Evolutionary conservation across 2,329 filamentous ascomycete species (phyloP).

Genomic region (Botrytis porri): DNA sequence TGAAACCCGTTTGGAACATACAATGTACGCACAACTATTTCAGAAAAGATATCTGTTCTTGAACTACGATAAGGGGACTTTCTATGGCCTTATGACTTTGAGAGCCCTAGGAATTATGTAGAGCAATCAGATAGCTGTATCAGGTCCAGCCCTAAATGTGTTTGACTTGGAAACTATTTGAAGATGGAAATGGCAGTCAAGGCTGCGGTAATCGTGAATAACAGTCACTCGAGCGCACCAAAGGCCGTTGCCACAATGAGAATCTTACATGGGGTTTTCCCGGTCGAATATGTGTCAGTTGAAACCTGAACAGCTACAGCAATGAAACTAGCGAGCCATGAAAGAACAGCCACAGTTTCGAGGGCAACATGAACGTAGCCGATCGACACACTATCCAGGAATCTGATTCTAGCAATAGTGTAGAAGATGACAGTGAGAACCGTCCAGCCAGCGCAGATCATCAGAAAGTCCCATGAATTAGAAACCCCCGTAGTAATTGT

Average conservation of each 20-base stretch:
- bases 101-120: neutral
- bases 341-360: neutral
- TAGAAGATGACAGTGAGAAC: neutral
- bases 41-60: neutral
- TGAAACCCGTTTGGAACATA: neutral
- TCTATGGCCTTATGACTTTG: rapidly evolving
- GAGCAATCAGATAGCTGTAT: neutral
- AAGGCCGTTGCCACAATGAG: neutral
- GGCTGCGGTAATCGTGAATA: neutral
- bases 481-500: neutral
- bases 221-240: neutral
- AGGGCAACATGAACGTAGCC: neutral
- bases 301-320: neutral
- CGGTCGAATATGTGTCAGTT: neutral
- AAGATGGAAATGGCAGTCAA: neutral
- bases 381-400: neutral
- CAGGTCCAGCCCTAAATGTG: neutral
- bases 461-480: neutral
- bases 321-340: neutral
- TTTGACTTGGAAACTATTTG: neutral
- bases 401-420: neutral
- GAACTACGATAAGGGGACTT: neutral
- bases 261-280: neutral
- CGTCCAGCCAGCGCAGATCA: neutral
- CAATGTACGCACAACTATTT: neutral